Conservation (phyloP, 768 basidiomycete species). For the Lactarius psammicola region DNA sequence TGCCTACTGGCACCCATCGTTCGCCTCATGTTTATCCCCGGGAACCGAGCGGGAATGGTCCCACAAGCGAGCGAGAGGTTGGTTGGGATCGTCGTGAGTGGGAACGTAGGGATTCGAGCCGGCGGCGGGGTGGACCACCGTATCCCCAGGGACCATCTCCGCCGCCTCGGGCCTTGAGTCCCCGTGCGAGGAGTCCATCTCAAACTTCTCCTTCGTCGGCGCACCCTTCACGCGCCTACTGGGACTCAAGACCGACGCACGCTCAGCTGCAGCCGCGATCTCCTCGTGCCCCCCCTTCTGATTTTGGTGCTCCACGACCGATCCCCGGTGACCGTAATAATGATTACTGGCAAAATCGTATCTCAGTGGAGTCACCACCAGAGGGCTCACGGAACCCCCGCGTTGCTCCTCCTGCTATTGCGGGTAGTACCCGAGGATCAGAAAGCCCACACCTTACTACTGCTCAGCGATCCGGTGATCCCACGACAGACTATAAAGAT, state of each 20-base stretch:
- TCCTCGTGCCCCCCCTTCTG: constrained; percentile 15
- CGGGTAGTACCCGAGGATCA: constrained; percentile 46
- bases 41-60: constrained; percentile 46
- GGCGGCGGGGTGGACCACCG: constrained; percentile 32
- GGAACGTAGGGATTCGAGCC: constrained; percentile 40
- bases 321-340: constrained; percentile 16
- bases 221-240: constrained; percentile 50
- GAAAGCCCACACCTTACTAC: constrained; percentile 50
- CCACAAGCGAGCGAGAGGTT: constrained; percentile 50
- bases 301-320: constrained; percentile 17
- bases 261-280: constrained; percentile 35
- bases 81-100: constrained; percentile 67
- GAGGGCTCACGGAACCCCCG: constrained; percentile 29
- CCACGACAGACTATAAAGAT: constrained; percentile 47
- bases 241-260: constrained; percentile 54
- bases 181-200: constrained; percentile 38
- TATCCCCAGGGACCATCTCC: constrained; percentile 35
- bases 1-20: constrained; percentile 50
- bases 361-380: constrained; percentile 27
- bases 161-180: constrained; percentile 44
- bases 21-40: constrained; percentile 60
- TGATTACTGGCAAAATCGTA: constrained; percentile 19
- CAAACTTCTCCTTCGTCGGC: constrained; percentile 58
- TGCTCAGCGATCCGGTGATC: constrained; percentile 36
- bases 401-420: constrained; percentile 35